Evolutionary conservation across 2,329 filamentous ascomycete species (phyloP), one percentile per base, ranked within the genome.

Genomic region (Penicillium sp.): DNA sequence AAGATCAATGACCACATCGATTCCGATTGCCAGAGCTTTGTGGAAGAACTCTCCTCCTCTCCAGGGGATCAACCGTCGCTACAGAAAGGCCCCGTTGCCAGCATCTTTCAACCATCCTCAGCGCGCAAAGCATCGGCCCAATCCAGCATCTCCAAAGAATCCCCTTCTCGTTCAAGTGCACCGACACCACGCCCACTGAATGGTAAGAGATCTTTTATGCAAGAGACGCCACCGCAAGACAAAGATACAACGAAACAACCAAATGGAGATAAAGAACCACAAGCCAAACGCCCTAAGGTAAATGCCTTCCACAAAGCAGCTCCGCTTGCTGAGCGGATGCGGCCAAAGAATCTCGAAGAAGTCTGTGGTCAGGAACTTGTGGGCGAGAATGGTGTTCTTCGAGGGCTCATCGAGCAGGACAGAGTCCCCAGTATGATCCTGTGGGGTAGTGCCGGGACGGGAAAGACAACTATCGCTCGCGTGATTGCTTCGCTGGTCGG

Each of bases 351-450:
- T 0, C 81, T 99, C 7, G 90, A 97, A 65, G 87, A 96, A 13
- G 89, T 97, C 3, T 91, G 81, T 59, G 94, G 94, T 0, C 94
- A 99, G 74, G 91, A 96, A 37, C 84, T 99, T 0, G 92, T 99
- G 1, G 93, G 91, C 0, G 84, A 85, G 0, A 78, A 85, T 26
- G 94, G 94, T n/a, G 84, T 97, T 5, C 79, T 99, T 36, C 86
- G 93, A 3, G 86, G 87, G 24, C 81, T 97, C 52, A 95, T 99
- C 59, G 89, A 96, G 65, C 82, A 88, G 52, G 87, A 94, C 64
- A 83, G 88, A 4, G 85, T 97, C 26, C 93, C 94, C 0, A 96
- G 90, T 12, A 96, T 99, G 90, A 91, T 99, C 33, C 79, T 99
- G 12, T 99, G 94, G 76, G 78, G 78, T 12, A 68, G 70, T 26